Evolutionary conservation across 2,329 filamentous ascomycete genomes (phyloP), one percentile per base, ranked within the genome.

Genomic region (Ophiobolus disseminans): DNA sequence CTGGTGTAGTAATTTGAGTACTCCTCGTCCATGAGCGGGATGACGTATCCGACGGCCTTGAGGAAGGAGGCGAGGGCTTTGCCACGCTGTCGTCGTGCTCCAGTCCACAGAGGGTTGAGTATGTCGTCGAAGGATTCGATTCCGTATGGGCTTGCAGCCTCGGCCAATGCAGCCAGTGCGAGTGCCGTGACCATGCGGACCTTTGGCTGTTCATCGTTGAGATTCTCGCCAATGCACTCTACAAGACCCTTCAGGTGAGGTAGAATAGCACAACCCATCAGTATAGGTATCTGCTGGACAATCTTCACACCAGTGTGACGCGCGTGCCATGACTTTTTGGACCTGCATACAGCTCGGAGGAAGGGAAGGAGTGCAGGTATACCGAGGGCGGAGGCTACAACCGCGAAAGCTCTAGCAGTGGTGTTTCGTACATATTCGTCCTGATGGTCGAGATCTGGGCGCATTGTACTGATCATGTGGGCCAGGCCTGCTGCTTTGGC

Each of bases 71-170:
- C 93, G 35, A 99, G 82, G 63, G 93, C 92, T 73, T 99, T 99
- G 55, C 94, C 94, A 68, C 94, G 87, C 76, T 99, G 94, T 76
- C 97, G 97, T 56, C 93, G 86, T 21, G 91, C 93, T 50, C 94
- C 94, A 5, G 91, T 97, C 94, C 94, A 99, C 0, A 99, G 82
- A 3, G 94, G 94, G 69, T 97, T 97, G 40, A 99, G 82, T 53
- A 99, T 97, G 50, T 96, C 91, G 65, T 99, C 94, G 63, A 99
- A 99, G 65, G 91, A 96, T 76, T 99, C 94, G 58, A 99, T 99
- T 86, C 94, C 94, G 65, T 97, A 99, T 0, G 94, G 94, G 74
- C 96, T 96, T 25, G 94, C 93, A 17, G 94, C 94, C 76, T 99
- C 94, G 21, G 94, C 94, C 48, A 99, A 78, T 26, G 94, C 94